Percentiles rank a stretch among this genome's conserved stretches.
phyloP scores from a whole-genome alignment of 345 rosid genomes.

The Salix arbutifolia region DNA sequence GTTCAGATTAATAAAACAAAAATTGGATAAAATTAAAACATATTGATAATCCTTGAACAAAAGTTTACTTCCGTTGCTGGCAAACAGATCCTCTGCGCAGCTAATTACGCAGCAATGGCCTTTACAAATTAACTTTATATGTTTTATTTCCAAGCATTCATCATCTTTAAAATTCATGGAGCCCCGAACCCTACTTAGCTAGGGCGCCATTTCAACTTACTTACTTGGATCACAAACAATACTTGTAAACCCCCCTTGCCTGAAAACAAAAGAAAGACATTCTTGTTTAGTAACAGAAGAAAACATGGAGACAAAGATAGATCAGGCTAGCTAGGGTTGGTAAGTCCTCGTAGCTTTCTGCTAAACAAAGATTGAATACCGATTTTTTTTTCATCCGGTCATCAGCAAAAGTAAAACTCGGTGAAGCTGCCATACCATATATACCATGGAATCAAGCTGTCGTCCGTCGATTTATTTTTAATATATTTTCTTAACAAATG shows the following conservation, averaged over 20 bases:
- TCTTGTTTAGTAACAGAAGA: background rate
- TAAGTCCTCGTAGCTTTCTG: background rate
- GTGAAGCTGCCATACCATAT: background rate
- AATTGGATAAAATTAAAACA: too few species aligned
- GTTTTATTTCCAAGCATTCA: too few species aligned
- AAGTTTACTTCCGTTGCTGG: background rate
- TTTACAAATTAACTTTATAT: background rate
- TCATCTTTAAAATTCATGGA: slow-evolving; percentile 23
- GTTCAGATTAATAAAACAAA: too few species aligned
- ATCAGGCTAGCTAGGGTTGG: background rate
- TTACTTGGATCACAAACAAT: slow-evolving; percentile 7
- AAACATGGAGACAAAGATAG: slow-evolving; percentile 11
- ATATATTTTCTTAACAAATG: background rate
- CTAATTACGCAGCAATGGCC: background rate
- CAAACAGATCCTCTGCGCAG: background rate
- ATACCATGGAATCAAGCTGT: background rate
- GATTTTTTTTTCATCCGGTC: background rate
- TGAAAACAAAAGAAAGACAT: background rate
- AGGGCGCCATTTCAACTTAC: background rate
- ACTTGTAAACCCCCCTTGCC: background rate
- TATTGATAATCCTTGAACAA: background rate
- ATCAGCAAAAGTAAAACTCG: background rate
- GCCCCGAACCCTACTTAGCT: slow-evolving; percentile 42
- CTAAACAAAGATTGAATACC: background rate
- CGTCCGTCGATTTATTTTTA: background rate